Base-by-base conservation (phyloP, 1,284 basidiomycete species). In the Trametes hirsuta region DNA sequence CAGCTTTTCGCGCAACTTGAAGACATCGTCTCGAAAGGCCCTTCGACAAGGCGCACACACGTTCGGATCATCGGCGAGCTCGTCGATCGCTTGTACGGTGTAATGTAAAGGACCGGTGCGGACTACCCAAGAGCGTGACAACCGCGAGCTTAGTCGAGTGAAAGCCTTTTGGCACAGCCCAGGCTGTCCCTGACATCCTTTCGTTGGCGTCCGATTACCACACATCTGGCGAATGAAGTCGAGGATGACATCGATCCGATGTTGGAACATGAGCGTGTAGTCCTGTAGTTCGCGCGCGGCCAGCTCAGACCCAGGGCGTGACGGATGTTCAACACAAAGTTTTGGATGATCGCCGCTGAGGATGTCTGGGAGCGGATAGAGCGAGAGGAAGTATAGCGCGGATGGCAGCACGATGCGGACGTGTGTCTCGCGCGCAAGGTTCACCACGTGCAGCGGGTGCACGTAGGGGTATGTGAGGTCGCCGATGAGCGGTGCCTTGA, bases 261-360 rank as follows among this genome's bases (percentile, higher is more conserved):
- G 75, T 69, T 87, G 84, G 69, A 79, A 85, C 80, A 87, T 83
- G 41, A 84, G 76, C 1, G 82, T 82, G 68, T 85, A 87, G 45
- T 77, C 72, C 60, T 74, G 69, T 21, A 84, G 61, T 67, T 85
- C 84, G 35, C 72, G 62, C 9, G 75, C 55, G 6, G 75, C 73
- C 15, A 86, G 71, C 35, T 73, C 63, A 6, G 79, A 79, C 3
- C 81, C 79, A 1, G 84, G 84, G 21, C 77, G 77, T 3, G 83
- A 84, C 14, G 82, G 79, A 65, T 85, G 81, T 30, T 79, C 70
- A 39, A 80, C 67, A 47, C 71, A 63, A 6, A 87, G 77, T 67
- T 87, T 87, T 1, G 83, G 81, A 65, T 86, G 85, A 50, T 84
- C 79, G 21, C 66, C 81, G 15, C 74, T 72, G 1, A 85, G 70